phyloP scores from a whole-genome alignment of 495 filamentous ascomycete species.

The Gamarada debralockiae region DNA sequence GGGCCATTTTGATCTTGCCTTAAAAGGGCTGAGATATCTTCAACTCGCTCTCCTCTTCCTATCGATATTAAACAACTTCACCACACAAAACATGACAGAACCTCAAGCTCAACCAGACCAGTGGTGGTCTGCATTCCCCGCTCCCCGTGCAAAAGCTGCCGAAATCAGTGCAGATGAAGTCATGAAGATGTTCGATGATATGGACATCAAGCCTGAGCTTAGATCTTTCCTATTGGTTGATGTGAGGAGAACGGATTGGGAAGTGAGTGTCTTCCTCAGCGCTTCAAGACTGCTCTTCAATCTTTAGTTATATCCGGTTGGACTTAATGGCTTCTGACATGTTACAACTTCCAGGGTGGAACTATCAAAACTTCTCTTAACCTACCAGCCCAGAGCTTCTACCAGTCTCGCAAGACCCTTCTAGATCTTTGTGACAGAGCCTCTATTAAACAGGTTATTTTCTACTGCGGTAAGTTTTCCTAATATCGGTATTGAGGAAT shows the following conservation, averaged over 20 bases:
- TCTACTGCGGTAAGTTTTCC: constrained; percentile 59
- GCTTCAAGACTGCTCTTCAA: neutral
- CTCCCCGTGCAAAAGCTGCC: constrained; percentile 29
- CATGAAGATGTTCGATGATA: constrained; percentile 39
- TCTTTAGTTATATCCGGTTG: neutral
- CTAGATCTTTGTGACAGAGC: constrained; percentile 52
- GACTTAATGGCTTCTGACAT: neutral
- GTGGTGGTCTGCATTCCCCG: constrained; percentile 38
- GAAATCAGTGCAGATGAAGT: constrained; percentile 37
- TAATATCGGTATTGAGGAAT: neutral
- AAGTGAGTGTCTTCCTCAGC: constrained; percentile 36
- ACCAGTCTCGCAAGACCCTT: constrained; percentile 52
- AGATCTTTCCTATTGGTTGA: constrained; percentile 61
- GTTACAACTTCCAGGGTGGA: constrained; percentile 53
- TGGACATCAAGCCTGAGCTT: constrained; percentile 32
- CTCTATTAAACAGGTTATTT: constrained; percentile 52
- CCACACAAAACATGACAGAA: constrained; percentile 1
- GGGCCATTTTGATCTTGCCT: too few species aligned
- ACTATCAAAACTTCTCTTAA: constrained; percentile 68
- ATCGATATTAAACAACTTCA: neutral
- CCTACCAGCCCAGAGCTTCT: constrained; percentile 66
- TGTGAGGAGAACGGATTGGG: constrained; percentile 57
- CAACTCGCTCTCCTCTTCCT: neutral
- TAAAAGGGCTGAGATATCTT: too few species aligned
- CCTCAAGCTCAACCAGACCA: constrained; percentile 10